Evolutionary conservation across 2,329 filamentous ascomycete species (phyloP), one percentile per base, ranked within the genome.

Genomic region (Xylaria polymorpha): DNA sequence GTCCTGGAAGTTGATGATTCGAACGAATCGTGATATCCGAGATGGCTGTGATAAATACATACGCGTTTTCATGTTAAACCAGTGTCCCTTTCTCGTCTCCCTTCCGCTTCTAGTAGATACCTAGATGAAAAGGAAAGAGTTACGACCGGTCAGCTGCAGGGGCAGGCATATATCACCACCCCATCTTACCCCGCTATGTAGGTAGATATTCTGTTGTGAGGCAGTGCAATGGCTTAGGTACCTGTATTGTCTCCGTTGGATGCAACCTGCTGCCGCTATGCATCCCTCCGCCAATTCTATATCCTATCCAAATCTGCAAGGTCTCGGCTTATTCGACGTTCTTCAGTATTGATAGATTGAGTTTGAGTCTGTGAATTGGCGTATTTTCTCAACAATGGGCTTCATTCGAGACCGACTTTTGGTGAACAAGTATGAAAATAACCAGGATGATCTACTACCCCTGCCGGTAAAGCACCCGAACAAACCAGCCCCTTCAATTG

Each of bases 381-480:
- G 3, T 32, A 18, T 15, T n/a, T 32, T 35, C 18, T 35, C 32
- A 20, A 55, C 15, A 55, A 55, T 55, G 51, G 51, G 32, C 32
- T 55, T 37, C 32, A 37, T 55, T 55, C 51, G 51, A 37, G 32
- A 37, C 32, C 51, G 51, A 20, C 29, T 55, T 35, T 37, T 37
- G 18, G n/a, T 18, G 32, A 55, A 37, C 18, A 35, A 12, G 18
- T 37, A 20, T 37, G 51, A 35, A 35, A 55, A 37, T 7, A 14
- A 55, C 18, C n/a, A 18, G 29, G 51, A 55, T 20, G 14, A 35
- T 37, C 18, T 8, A 32, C 8, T 37, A n/a, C n/a, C 50, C 18
- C 10, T 12, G 51, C 32, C 51, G 51, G 51, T 37, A 37, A 37
- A 37, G 32, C 29, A 37, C 10, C 48, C 25, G 29, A 3, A 2